Conservation (phyloP, 1,284 basidiomycete genomes). For the Dichomitus squalens region DNA sequence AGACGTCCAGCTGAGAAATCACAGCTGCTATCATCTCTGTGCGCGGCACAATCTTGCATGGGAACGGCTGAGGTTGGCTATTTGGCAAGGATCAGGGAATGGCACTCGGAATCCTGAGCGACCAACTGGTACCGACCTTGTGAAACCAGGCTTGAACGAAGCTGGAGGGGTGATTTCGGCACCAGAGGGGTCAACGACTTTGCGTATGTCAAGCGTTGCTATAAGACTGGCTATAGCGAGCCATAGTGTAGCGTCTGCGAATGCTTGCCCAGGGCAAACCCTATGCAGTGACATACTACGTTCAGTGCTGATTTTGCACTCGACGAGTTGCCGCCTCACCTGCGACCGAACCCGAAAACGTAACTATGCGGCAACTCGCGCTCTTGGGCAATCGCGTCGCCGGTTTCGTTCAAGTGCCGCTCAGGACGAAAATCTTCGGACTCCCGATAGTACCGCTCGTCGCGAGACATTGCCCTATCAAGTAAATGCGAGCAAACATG, state of each 20-base stretch:
- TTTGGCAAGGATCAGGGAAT: not conserved
- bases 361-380: slow-evolving; percentile 6
- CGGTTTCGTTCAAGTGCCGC: slow-evolving; percentile 24
- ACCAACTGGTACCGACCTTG: slow-evolving; percentile 7
- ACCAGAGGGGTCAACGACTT: slow-evolving; percentile 25
- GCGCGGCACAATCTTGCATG: slow-evolving; percentile 11
- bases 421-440: slow-evolving; percentile 31
- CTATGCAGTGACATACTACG: slow-evolving; percentile 2
- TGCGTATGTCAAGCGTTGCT: slow-evolving; percentile 29
- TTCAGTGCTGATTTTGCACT: not conserved
- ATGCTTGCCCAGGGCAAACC: slow-evolving; percentile 31
- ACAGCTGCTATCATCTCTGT: slow-evolving; percentile 3
- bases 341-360: slow-evolving; percentile 25
- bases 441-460: slow-evolving; percentile 23
- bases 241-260: slow-evolving; percentile 31
- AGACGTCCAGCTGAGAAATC: not conserved
- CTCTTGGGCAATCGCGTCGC: not conserved
- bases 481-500: not conserved
- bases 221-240: slow-evolving; percentile 29
- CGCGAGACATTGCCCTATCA: slow-evolving; percentile 32
- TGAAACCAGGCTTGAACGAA: slow-evolving; percentile 21
- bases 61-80: slow-evolving; percentile 14
- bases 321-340: slow-evolving; percentile 29
- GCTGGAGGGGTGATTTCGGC: slow-evolving; percentile 22
- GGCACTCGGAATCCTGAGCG: not conserved